Evolutionary conservation across 2,329 filamentous ascomycete genomes (phyloP).

Genomic region (Calcarisporium arbuscula): DNA sequence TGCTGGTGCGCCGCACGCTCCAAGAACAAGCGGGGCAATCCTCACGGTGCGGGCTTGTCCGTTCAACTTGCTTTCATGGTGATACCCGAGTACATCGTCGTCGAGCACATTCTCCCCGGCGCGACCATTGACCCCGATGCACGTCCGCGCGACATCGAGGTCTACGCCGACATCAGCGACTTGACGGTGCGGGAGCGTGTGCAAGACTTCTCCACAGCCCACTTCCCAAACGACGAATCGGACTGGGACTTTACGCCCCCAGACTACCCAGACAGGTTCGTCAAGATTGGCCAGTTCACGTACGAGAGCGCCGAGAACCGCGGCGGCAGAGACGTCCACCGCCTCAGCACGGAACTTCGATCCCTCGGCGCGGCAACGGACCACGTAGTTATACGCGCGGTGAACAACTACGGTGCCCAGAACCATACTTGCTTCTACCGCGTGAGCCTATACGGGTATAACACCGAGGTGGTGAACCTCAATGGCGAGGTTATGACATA

Average conservation of each 20-base stretch:
- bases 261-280: constrained; percentile 32
- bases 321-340: constrained; percentile 46
- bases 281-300: constrained; percentile 51
- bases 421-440: constrained; percentile 63
- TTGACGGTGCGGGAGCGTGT: constrained; percentile 31
- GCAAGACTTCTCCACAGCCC: constrained; percentile 34
- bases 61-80: constrained; percentile 54
- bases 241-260: constrained; percentile 23
- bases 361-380: constrained; percentile 41
- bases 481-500: no score
- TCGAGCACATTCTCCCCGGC: constrained; percentile 63
- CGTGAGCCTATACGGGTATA: constrained; percentile 48
- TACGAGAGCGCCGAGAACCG: constrained; percentile 41
- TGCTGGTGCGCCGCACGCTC: constrained; percentile 71
- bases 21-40: constrained; percentile 31
- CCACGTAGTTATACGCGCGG: constrained; percentile 47
- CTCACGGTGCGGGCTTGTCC: constrained; percentile 56
- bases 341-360: constrained; percentile 43
- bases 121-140: constrained; percentile 56
- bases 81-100: constrained; percentile 60
- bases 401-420: constrained; percentile 51
- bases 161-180: constrained; percentile 58
- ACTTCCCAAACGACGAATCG: constrained; percentile 28
- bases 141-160: constrained; percentile 62
- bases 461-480: constrained; percentile 18